phyloP scores from a whole-genome alignment of 2,329 filamentous ascomycete genomes.

The Paracoccidioides brasiliensis region DNA sequence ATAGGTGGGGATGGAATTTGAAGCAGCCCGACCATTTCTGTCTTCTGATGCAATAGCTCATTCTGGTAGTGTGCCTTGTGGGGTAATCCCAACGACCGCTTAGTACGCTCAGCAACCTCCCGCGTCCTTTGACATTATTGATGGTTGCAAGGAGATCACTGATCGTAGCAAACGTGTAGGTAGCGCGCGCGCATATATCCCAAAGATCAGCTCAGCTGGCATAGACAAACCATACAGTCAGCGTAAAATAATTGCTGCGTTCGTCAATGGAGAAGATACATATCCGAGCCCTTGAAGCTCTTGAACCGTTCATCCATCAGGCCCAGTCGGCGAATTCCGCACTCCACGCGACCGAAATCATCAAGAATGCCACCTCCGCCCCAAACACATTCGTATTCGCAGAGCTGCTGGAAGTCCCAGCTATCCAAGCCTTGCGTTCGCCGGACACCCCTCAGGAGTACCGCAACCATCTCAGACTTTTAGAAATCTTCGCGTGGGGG shows the following conservation, averaged over 20 bases:
- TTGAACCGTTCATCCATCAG: conserved; percentile 78
- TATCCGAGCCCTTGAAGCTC: conserved; percentile 43
- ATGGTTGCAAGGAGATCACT: too few species aligned
- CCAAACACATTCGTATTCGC: conserved; percentile 86
- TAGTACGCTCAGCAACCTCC: too few species aligned
- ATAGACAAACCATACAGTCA: neutral
- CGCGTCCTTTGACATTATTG: too few species aligned
- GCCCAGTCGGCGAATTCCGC: conserved; percentile 60
- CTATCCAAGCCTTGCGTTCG: conserved; percentile 58
- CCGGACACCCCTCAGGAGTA: conserved; percentile 47
- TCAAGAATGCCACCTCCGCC: conserved; percentile 77
- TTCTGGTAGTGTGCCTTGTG: too few species aligned
- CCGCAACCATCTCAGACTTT: conserved; percentile 50
- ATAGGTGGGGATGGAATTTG: too few species aligned
- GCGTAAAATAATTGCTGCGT: neutral
- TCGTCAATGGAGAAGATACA: conserved; percentile 32
- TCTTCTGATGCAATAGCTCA: too few species aligned
- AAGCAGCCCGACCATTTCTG: too few species aligned
- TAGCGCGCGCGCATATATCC: too few species aligned
- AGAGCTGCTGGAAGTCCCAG: conserved; percentile 72
- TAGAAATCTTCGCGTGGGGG: conserved; percentile 86
- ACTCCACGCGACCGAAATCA: conserved; percentile 70
- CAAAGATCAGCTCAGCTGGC: too few species aligned
- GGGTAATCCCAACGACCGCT: too few species aligned
- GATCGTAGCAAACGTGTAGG: too few species aligned